Base-by-base conservation (phyloP, 148 eudicot species). In the Rhododendron henanense region DNA sequence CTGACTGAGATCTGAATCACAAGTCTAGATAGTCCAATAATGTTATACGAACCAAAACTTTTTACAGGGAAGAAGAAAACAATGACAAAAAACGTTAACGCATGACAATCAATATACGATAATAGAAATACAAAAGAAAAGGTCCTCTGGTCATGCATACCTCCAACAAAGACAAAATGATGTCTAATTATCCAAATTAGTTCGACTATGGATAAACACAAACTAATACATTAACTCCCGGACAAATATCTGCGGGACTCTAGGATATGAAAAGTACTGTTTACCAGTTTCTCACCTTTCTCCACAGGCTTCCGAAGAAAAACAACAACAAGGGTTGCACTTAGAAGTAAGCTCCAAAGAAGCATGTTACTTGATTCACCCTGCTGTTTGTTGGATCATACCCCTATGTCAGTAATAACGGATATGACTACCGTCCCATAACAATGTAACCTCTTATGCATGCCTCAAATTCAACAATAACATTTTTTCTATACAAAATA, bases 211-310 rank as follows among this genome's bases (percentile, higher is more conserved):
- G 50, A 50, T 47, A 14, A 48, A 44, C 13, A 86, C 16, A 35
- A 25, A 6, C 73, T 73, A 28, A 33, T 31, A 69, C 5, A 6
- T 45, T 23, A 78, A 15, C 71, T 79, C 47, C n/a, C 0, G 4
- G 69, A 78, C 28, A 1, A 7, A 21, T 53, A 44, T 78, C 39
- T 0, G 10, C 33, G 50, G 16, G 76, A 63, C 21, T 59, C 11
- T 25, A 21, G 37, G 48, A 15, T 61, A 19, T 50, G 37, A 15
- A 61, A 85, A 48, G 55, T 23, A n/a, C 53, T 6, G 18, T 59
- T 16, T 50, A 6, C 28, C 28, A 84, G 86, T 73, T 85, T 87
- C 90, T 88, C 82, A 95, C 97, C 97, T 95, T 91, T 94, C 89
- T 86, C 91, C 81, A 94, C 93, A 75, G 79, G 88, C 87, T 87